Conservation (phyloP, 106 monocot species). For the Amphibolis antarctica region DNA sequence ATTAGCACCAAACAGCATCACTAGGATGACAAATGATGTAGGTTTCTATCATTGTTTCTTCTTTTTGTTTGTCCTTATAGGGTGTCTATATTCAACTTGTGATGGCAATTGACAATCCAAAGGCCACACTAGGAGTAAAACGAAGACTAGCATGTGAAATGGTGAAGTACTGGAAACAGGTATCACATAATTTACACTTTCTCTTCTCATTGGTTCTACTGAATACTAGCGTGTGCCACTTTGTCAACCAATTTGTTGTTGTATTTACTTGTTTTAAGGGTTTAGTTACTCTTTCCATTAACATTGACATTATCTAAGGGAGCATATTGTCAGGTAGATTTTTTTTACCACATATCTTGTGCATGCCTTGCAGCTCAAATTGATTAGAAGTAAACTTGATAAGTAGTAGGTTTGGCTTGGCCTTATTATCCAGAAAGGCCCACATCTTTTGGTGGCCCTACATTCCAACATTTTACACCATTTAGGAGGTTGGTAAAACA, state of each 20-base stretch:
- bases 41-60: neutral
- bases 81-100: conserved; percentile 72
- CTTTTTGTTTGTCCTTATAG: conserved; percentile 12
- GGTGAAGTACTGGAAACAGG: conserved; percentile 80
- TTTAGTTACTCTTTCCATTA: no score
- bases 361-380: no score
- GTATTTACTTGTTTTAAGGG: no score
- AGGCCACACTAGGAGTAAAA: conserved; percentile 82
- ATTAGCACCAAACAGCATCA: neutral
- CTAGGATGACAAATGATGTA: neutral
- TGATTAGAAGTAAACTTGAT: no score
- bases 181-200: no score
- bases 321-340: neutral
- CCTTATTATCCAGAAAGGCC: neutral
- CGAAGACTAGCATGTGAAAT: conserved; percentile 85
- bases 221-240: neutral
- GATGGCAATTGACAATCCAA: conserved; percentile 76
- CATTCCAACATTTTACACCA: neutral
- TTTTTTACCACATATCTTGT: neutral
- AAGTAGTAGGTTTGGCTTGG: no score
- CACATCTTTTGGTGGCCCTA: neutral
- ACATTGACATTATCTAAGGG: no score
- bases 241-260: no score
- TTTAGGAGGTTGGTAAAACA: neutral
- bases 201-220: no score